Conservation (phyloP, 306 rosid genomes). For the Prinsepia uniflora region DNA sequence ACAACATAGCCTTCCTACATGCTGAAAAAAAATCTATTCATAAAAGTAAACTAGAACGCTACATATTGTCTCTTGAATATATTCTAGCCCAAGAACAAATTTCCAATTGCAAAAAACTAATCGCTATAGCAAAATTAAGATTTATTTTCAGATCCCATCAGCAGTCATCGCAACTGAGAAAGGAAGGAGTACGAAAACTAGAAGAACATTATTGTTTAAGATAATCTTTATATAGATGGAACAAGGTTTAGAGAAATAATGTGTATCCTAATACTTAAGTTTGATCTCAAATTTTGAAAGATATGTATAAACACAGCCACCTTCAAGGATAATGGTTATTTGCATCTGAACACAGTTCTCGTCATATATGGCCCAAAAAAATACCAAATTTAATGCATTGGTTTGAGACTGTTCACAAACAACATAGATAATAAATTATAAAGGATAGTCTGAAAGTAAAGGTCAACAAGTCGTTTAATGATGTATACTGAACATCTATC, state of each 20-base stretch:
- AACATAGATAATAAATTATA: background rate
- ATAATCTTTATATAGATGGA: background rate
- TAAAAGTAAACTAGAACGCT: background rate
- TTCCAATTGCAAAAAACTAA: background rate
- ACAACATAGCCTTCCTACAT: background rate
- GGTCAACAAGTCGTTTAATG: background rate
- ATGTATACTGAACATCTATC: background rate
- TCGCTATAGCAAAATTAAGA: background rate
- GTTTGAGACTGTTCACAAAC: background rate
- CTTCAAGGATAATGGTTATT: constrained; percentile 10
- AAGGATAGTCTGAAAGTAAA: background rate
- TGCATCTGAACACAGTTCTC: constrained; percentile 14
- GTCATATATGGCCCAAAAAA: constrained; percentile 8
- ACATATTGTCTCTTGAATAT: background rate
- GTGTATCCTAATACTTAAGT: background rate
- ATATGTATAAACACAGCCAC: background rate
- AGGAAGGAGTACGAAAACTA: background rate
- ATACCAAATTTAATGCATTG: constrained; percentile 6
- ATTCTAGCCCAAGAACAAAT: background rate
- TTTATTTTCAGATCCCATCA: background rate
- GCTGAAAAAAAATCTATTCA: background rate
- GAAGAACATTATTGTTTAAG: background rate
- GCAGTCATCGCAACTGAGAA: background rate
- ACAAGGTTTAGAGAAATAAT: background rate
- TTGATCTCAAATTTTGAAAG: background rate